Percentiles rank a stretch among this genome's conserved stretches.
Conservation (phyloP, 1,139 yeast species). For the Protomyces gravidus region DNA sequence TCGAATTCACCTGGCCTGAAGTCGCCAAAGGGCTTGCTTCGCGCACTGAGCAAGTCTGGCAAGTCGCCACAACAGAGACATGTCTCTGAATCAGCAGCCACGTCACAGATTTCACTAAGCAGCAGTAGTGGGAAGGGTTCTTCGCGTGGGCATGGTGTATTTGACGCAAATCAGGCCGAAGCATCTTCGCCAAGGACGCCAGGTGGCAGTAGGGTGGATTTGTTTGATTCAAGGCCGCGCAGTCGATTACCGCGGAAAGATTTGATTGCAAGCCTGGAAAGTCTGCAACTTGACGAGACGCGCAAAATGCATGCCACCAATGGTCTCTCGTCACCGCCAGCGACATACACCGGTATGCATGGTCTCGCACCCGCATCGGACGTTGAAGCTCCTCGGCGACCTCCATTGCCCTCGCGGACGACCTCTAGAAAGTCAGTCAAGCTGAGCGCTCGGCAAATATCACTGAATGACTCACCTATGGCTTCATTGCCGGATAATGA, state of each 20-base stretch:
- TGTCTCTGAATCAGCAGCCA: not conserved
- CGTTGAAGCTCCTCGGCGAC: not conserved
- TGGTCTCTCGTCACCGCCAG: not conserved
- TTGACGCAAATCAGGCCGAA: not conserved
- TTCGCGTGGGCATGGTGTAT: not conserved
- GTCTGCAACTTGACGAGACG: not conserved
- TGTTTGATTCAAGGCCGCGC: not conserved
- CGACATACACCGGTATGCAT: not conserved
- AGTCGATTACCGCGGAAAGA: conserved; percentile 1
- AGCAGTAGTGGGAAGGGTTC: not conserved
- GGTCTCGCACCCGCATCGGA: not conserved
- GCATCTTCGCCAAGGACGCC: not conserved
- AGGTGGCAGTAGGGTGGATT: not conserved
- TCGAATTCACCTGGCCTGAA: not conserved
- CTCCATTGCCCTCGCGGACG: not conserved
- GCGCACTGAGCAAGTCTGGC: not conserved
- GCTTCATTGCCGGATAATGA: conserved; percentile 18
- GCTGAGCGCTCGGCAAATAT: not conserved
- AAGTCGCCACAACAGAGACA: not conserved
- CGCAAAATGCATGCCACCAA: not conserved
- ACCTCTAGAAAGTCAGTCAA: not conserved
- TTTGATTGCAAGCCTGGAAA: not conserved
- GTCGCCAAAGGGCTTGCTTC: not conserved
- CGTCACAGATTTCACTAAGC: not conserved
- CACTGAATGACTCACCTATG: conserved; percentile 7